Evolutionary conservation across 352 stramenopile species (phyloP), one percentile per base, ranked within the genome.

Genomic region (Thalassiosira gravida): DNA sequence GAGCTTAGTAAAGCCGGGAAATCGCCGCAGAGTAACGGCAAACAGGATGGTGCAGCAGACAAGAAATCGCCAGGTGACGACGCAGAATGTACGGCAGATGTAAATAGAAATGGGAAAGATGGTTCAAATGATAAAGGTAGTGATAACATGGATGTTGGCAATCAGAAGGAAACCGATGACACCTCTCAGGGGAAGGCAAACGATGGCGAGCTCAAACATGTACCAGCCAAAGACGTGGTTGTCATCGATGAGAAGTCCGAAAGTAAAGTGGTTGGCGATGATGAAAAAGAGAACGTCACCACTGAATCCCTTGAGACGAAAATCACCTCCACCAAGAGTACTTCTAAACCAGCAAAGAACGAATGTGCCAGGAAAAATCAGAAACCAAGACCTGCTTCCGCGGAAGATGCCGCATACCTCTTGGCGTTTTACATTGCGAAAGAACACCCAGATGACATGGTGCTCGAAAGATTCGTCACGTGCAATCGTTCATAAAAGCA

Each of bases 401-500:
- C 27, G n/a, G 42, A 77, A 68, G 57, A 83, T 53, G 59, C 67
- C 58, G 86, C 75, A 0, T 86, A 76, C 39, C 55, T 89, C 16
- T 58, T 92, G 59, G 86, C 77, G 29, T 69, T 90, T 42, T 80
- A 84, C 44, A 83, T 92, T 68, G 83, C 86, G 18, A 76, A 80
- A 71, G 83, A 87, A 74, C 86, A 92, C 67, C 83, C 83, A 30
- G 75, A 90, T 82, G 67, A 62, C 16, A 74, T 39, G n/a, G n/a
- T n/a, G n/a, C n/a, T n/a, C n/a, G n/a, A n/a, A n/a, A n/a, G n/a
- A n/a, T n/a, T n/a, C n/a, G n/a, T n/a, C n/a, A n/a, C n/a, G n/a
- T n/a, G n/a, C n/a, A n/a, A n/a, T n/a, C n/a, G n/a, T n/a, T n/a
- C n/a, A n/a, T n/a, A n/a, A n/a, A n/a, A n/a, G n/a, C n/a, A n/a